These are phyloP conservation scores for Penicillium pancosmium DNA, from an alignment of 495 filamentous ascomycete genomes.

Conservation along the genomic window DNA sequence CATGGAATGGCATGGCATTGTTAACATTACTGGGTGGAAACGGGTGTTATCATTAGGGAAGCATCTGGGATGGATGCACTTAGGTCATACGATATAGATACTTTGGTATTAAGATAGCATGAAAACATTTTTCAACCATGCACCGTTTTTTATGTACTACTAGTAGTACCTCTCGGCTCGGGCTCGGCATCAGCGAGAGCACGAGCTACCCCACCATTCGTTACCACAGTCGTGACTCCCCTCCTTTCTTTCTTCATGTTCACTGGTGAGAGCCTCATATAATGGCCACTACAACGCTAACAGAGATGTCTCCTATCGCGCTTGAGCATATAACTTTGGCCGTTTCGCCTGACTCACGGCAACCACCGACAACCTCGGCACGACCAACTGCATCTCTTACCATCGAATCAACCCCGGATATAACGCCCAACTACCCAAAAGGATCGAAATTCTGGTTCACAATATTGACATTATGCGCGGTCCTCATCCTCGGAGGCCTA, in stretches of 20 bases:
- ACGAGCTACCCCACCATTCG: background rate
- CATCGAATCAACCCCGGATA: constrained; percentile 7
- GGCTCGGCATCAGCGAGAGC: background rate
- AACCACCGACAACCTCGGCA: constrained; percentile 11
- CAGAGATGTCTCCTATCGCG: background rate
- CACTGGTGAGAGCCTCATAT: background rate
- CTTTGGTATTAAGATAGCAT: background rate
- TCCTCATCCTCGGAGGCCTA: constrained; percentile 19
- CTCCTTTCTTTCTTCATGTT: too few species aligned
- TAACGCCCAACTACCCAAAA: constrained; percentile 20
- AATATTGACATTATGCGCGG: constrained; percentile 14
- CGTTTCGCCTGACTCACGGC: background rate
- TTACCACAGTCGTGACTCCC: too few species aligned
- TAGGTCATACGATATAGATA: background rate
- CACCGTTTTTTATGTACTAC: too few species aligned
- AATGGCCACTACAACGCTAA: background rate
- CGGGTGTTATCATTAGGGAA: background rate
- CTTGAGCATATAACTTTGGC: background rate
- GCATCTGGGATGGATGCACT: background rate
- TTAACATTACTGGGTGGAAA: background rate
- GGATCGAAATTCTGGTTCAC: constrained; percentile 24
- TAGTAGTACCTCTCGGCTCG: too few species aligned
- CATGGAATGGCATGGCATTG: background rate
- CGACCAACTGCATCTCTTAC: constrained; percentile 15
- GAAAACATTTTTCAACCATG: background rate